Conservation (phyloP, 495 filamentous ascomycete species). For the Poronia punctata region DNA sequence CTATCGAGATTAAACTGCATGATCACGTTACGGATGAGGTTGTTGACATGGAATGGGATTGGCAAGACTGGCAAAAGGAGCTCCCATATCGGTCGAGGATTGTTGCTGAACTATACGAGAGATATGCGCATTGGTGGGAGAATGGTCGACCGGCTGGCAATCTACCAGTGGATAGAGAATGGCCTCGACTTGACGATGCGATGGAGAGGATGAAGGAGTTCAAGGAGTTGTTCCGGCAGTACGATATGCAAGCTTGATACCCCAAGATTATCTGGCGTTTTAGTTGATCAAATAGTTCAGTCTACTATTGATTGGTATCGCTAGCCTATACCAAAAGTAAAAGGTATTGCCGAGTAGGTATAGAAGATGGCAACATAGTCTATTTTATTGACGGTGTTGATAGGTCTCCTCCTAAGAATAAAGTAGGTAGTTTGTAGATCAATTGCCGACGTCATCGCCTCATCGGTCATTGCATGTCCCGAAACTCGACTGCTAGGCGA, state of each 20-base stretch:
- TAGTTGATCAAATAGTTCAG: background rate
- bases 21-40: conserved; percentile 35
- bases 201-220: conserved; percentile 26
- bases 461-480: too few species aligned
- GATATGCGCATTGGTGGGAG: conserved; percentile 28
- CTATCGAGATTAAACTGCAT: conserved; percentile 36
- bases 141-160: conserved; percentile 5
- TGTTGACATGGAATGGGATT: conserved; percentile 35
- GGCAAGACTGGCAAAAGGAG: conserved; percentile 34
- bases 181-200: conserved; percentile 17
- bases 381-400: background rate
- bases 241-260: conserved; percentile 20
- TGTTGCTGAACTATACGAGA: conserved; percentile 46
- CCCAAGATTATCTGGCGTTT: background rate
- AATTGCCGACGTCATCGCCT: too few species aligned
- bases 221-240: conserved; percentile 35
- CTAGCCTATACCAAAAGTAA: background rate
- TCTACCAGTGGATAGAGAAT: conserved; percentile 16
- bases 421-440: too few species aligned
- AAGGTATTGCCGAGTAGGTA: background rate
- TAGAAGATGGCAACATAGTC: background rate
- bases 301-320: too few species aligned
- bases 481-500: too few species aligned
- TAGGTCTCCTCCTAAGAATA: background rate
- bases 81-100: conserved; percentile 31